Conservation (phyloP, 805 yeast genomes). For the Maudiozyma bulderi region DNA sequence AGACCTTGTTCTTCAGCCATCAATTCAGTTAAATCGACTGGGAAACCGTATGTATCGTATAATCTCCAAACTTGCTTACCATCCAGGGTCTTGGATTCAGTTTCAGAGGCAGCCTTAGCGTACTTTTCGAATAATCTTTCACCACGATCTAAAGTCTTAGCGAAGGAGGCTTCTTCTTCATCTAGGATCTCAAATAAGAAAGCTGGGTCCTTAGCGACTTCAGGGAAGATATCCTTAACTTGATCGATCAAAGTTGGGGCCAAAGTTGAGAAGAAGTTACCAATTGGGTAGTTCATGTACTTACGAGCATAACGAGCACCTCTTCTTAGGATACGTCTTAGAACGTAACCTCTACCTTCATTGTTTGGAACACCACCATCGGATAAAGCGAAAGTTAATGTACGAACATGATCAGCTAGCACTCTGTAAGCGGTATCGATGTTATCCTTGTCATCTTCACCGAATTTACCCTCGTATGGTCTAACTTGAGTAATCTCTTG, state of each 20-base stretch:
- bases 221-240: constrained; percentile 86
- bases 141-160: constrained; percentile 95
- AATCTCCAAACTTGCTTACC: constrained; percentile 98
- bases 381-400: constrained; percentile 88
- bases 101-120: constrained; percentile 70
- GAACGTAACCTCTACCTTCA: constrained; percentile 97
- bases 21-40: constrained; percentile 91
- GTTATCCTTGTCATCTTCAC: constrained; percentile 86
- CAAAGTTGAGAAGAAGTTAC: constrained; percentile 82
- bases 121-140: constrained; percentile 92
- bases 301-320: constrained; percentile 96
- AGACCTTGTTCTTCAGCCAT: constrained; percentile 98
- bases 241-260: constrained; percentile 90
- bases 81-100: constrained; percentile 63
- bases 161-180: constrained; percentile 92
- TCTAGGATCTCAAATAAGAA: constrained; percentile 82
- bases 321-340: constrained; percentile 94
- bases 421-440: constrained; percentile 97
- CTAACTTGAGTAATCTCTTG: constrained; percentile 91
- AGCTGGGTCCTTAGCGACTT: constrained; percentile 58
- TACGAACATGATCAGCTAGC: constrained; percentile 96
- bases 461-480: constrained; percentile 86
- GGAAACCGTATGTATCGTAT: constrained; percentile 98
- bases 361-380: constrained; percentile 99
- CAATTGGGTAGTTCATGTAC: constrained; percentile 92